phyloP scores from a whole-genome alignment of 148 eudicot genomes.

The Polygonum aviculare region DNA sequence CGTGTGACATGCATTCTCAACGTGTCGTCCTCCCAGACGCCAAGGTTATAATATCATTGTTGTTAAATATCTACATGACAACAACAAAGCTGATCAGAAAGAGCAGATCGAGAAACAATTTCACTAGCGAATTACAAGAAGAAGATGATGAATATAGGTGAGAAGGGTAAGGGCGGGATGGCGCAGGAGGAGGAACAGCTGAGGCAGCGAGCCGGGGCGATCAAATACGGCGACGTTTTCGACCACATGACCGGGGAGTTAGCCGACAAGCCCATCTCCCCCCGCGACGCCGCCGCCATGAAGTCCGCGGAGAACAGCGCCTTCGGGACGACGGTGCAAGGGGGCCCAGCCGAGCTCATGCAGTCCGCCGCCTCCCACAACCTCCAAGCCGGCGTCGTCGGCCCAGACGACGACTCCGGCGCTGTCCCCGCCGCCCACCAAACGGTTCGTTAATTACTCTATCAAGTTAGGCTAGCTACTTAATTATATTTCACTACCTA shows the following conservation, averaged over 20 bases:
- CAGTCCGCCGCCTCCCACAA: constrained; percentile 49
- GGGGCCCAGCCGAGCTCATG: constrained; percentile 57
- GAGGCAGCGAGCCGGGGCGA: constrained; percentile 5
- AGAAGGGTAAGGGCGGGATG: not conserved
- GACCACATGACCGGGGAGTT: constrained; percentile 29
- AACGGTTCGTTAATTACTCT: not conserved
- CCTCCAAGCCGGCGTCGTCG: constrained; percentile 28
- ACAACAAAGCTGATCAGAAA: too few relatives aligned
- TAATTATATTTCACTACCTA: not conserved
- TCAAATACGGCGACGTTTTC: constrained; percentile 58
- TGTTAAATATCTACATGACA: too few relatives aligned
- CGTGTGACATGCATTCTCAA: not conserved
- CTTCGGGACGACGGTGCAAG: constrained; percentile 32
- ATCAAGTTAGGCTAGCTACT: too few relatives aligned
- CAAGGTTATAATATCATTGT: too few relatives aligned
- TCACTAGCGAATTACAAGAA: too few relatives aligned
- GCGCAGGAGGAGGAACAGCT: not conserved
- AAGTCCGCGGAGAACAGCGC: constrained; percentile 45
- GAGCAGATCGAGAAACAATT: too few relatives aligned
- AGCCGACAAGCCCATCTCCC: constrained; percentile 34
- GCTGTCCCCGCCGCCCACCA: constrained; percentile 5
- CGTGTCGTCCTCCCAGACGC: not conserved
- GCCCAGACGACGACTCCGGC: constrained; percentile 18
- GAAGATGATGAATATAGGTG: not conserved
- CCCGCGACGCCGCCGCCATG: constrained; percentile 52